Percentiles rank a stretch among this genome's conserved stretches.
Evolutionary conservation across 768 basidiomycete genomes (phyloP).

Genomic region (Chalciporus chontae): DNA sequence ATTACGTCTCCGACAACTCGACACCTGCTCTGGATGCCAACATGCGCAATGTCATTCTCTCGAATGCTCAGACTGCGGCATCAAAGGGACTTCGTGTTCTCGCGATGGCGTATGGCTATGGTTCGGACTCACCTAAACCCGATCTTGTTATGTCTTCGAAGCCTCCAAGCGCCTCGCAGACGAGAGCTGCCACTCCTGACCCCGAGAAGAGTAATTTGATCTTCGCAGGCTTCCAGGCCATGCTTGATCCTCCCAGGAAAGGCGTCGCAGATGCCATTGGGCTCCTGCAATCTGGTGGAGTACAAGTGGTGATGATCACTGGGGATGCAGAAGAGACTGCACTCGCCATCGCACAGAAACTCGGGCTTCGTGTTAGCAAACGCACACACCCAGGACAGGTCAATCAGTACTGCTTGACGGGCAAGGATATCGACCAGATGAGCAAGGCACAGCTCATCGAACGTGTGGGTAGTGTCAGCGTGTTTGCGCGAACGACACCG

Average conservation of each 20-base stretch:
- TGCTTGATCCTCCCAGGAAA: conserved; percentile 91
- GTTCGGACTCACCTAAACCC: conserved; percentile 40
- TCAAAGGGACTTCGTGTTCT: conserved; percentile 80
- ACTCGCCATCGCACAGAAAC: conserved; percentile 77
- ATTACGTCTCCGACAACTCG: conserved; percentile 87
- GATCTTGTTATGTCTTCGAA: conserved; percentile 16
- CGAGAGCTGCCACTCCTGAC: conserved; percentile 31
- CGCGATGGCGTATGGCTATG: conserved; percentile 88
- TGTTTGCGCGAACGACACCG: conserved; percentile 95
- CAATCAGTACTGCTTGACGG: conserved; percentile 60
- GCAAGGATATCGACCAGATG: conserved; percentile 83
- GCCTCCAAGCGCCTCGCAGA: conserved; percentile 22
- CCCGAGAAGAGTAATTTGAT: conserved; percentile 55
- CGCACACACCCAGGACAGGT: conserved; percentile 31
- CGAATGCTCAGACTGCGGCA: conserved; percentile 69
- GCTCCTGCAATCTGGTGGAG: conserved; percentile 76
- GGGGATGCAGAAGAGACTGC: conserved; percentile 93
- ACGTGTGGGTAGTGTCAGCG: conserved; percentile 73
- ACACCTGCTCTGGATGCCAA: conserved; percentile 73
- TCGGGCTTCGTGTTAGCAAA: conserved; percentile 71
- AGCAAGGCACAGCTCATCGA: conserved; percentile 78
- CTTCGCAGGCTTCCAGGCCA: conserved; percentile 92
- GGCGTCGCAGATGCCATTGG: conserved; percentile 90
- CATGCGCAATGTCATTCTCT: conserved; percentile 63
- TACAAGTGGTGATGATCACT: conserved; percentile 98